These are phyloP conservation scores for Raffaelea ambrosiae DNA, from an alignment of 2,329 filamentous ascomycete genomes.

Conservation along the genomic window DNA sequence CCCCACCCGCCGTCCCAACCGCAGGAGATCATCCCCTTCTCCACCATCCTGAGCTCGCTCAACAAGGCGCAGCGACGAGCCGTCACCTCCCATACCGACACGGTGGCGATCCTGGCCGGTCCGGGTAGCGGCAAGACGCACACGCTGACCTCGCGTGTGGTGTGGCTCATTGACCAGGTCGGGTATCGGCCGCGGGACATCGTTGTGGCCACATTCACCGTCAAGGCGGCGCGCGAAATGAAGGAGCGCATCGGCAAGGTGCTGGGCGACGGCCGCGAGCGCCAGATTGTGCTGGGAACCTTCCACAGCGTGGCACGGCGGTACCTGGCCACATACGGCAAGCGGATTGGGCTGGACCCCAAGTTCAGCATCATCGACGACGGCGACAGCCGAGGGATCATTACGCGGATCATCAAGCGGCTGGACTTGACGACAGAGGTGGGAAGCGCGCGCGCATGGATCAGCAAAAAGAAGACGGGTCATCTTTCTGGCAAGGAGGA, in stretches of 20 bases:
- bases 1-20: too few species aligned
- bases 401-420: conserved; percentile 77
- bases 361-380: conserved; percentile 90
- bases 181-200: conserved; percentile 75
- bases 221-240: conserved; percentile 93
- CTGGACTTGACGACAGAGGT: conserved; percentile 55
- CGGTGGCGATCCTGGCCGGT: conserved; percentile 59
- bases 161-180: conserved; percentile 69
- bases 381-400: conserved; percentile 67
- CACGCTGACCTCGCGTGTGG: conserved; percentile 85
- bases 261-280: conserved; percentile 70
- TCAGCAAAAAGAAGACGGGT: conserved; percentile 56
- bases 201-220: conserved; percentile 93
- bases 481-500: conserved; percentile 20
- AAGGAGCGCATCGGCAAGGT: conserved; percentile 72
- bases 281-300: conserved; percentile 76
- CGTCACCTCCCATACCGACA: conserved; percentile 42
- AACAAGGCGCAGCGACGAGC: conserved; percentile 48
- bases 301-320: conserved; percentile 89
- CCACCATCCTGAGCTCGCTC: conserved; percentile 17
- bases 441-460: conserved; percentile 61
- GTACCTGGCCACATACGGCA: conserved; percentile 77
- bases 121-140: conserved; percentile 84
- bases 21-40: too few species aligned
- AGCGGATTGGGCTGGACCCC: conserved; percentile 69